Conservation (phyloP, 2,329 filamentous ascomycete genomes). For the Cucurbitaria berberidis region DNA sequence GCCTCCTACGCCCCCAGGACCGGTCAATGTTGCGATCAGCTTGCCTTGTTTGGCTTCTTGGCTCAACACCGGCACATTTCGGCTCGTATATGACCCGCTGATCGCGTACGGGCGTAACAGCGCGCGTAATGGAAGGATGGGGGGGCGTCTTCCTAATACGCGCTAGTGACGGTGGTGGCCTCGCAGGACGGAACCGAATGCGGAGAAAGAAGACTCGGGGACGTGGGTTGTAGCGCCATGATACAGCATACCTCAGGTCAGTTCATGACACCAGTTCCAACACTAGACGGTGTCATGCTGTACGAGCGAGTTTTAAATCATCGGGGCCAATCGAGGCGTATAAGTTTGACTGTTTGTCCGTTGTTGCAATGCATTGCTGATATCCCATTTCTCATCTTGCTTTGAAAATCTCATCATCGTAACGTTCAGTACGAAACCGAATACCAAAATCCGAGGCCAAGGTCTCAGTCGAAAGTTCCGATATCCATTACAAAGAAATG, state of each 20-base stretch:
- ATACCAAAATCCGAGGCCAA: neutral
- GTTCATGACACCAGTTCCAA: too few relatives aligned
- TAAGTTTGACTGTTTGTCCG: neutral
- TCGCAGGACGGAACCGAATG: constrained; percentile 21
- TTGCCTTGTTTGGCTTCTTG: too few relatives aligned
- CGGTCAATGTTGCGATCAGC: too few relatives aligned
- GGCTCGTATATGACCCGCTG: constrained; percentile 13
- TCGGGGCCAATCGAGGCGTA: neutral
- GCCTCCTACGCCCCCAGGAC: too few relatives aligned
- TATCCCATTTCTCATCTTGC: neutral
- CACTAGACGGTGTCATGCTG: neutral
- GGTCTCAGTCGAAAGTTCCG: neutral
- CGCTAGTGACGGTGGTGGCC: constrained; percentile 13
- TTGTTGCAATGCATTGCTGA: neutral
- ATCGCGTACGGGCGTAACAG: constrained; percentile 1
- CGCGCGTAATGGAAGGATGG: neutral
- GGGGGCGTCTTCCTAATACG: neutral
- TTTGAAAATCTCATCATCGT: neutral
- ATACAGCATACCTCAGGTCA: neutral
- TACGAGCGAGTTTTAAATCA: neutral
- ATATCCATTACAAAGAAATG: constrained; percentile 1
- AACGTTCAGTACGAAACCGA: neutral
- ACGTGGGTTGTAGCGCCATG: constrained; percentile 3
- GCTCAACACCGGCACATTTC: too few relatives aligned
- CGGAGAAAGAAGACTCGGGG: constrained; percentile 6